Evolutionary conservation across 768 basidiomycete species (phyloP).

Genomic region (Chiua virens): DNA sequence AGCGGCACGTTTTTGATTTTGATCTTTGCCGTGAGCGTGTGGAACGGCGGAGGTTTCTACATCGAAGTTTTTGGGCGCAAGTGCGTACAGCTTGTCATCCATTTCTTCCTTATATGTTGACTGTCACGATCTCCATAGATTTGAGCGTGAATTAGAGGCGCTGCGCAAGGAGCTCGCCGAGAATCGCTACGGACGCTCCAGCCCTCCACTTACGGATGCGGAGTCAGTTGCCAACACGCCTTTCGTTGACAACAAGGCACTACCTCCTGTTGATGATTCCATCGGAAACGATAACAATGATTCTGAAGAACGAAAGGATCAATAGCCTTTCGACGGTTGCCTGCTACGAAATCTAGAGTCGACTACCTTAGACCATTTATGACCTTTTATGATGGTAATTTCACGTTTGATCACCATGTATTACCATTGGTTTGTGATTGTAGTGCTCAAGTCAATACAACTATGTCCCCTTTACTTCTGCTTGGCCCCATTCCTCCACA

Average conservation of each 20-base stretch:
- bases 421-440: constrained; percentile 2
- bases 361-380: constrained; percentile 12
- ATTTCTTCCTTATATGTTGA: constrained; percentile 1
- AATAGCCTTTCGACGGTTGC: constrained; percentile 17
- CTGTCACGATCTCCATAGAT: constrained; percentile 45
- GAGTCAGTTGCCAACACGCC: constrained; percentile 40
- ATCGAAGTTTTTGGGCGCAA: constrained; percentile 97
- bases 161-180: constrained; percentile 89
- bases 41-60: constrained; percentile 96
- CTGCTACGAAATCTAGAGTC: constrained; percentile 5
- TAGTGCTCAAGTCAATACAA: constrained; percentile 1
- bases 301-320: constrained; percentile 29
- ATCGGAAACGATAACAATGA: constrained; percentile 7
- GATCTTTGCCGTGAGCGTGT: constrained; percentile 85
- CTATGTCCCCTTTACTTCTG: background rate
- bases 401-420: constrained; percentile 9
- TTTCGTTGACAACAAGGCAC: constrained; percentile 18
- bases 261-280: constrained; percentile 23
- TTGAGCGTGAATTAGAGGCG: constrained; percentile 89
- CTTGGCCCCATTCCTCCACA: background rate
- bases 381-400: constrained; percentile 13
- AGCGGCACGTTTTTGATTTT: constrained; percentile 74
- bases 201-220: constrained; percentile 48
- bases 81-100: constrained; percentile 47
- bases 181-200: constrained; percentile 53